These are phyloP conservation scores for Takakia lepidozioides DNA, from an alignment of 225 moss, liverwort and hornwort genomes.

Conservation along the genomic window DNA sequence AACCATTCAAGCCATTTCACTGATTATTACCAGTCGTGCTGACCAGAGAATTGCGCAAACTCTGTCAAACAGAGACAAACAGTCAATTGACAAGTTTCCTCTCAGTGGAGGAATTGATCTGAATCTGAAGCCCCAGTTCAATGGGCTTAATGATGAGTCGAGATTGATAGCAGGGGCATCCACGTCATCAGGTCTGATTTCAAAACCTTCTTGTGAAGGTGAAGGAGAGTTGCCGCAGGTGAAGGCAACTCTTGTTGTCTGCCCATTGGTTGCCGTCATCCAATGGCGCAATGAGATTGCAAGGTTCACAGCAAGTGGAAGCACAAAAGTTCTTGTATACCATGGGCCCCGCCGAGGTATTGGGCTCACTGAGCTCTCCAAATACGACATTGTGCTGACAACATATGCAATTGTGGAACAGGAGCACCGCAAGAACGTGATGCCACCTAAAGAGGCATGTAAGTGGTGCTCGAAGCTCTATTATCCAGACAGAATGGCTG, in stretches of 20 bases:
- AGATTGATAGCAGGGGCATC: background rate
- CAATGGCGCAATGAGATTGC: slow-evolving; percentile 53
- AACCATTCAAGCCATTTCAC: slow-evolving; percentile 62
- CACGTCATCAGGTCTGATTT: background rate
- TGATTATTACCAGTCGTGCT: slow-evolving; percentile 34
- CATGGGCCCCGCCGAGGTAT: slow-evolving; percentile 37
- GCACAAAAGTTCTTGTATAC: slow-evolving; percentile 48
- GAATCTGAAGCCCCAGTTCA: background rate
- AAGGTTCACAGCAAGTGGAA: slow-evolving; percentile 35
- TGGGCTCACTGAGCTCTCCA: slow-evolving; percentile 21
- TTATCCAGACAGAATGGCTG: slow-evolving; percentile 29
- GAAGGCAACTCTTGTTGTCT: slow-evolving; percentile 47
- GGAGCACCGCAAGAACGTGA: slow-evolving; percentile 47
- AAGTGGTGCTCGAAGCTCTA: slow-evolving; percentile 35
- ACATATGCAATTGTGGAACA: slow-evolving; percentile 52
- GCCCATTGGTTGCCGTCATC: slow-evolving; percentile 53
- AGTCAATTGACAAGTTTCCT: background rate
- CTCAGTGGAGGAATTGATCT: slow-evolving; percentile 2
- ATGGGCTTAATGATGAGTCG: background rate
- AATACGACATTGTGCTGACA: slow-evolving; percentile 48
- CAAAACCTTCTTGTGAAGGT: background rate
- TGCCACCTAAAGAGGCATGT: slow-evolving; percentile 47
- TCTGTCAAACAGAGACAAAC: background rate
- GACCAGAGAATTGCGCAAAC: slow-evolving; percentile 3
- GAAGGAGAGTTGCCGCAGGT: slow-evolving; percentile 18